Conservation (phyloP, 1,284 basidiomycete species). For the Waitea zeae region DNA sequence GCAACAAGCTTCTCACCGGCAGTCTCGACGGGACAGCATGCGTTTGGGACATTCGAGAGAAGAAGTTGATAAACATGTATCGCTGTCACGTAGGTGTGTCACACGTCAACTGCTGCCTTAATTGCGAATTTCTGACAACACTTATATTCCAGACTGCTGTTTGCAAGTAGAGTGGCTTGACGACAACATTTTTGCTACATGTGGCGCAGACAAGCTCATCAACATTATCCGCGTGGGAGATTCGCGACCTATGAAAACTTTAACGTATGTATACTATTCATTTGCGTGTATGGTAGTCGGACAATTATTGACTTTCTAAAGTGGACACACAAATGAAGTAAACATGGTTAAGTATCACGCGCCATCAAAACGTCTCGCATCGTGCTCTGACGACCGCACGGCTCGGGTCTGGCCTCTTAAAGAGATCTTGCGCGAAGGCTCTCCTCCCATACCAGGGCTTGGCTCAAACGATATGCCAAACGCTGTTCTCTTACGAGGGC, state of each 20-base stretch:
- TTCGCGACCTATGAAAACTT: conserved; percentile 31
- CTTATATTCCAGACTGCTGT: conserved; percentile 39
- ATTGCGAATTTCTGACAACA: conserved; percentile 5
- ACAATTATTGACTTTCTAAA: conserved; percentile 13
- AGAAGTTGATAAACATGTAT: conserved; percentile 43
- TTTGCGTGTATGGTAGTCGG: neutral
- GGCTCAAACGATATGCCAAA: conserved; percentile 15
- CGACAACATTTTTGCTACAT: conserved; percentile 53
- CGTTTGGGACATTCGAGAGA: conserved; percentile 58
- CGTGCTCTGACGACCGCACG: conserved; percentile 65
- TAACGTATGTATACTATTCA: conserved; percentile 25
- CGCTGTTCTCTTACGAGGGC: conserved; percentile 37
- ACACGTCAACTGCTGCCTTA: conserved; percentile 8
- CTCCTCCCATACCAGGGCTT: neutral
- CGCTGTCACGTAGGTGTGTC: conserved; percentile 42
- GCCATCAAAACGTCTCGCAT: conserved; percentile 46
- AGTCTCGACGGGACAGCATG: conserved; percentile 61
- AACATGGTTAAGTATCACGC: conserved; percentile 62
- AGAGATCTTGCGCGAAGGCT: conserved; percentile 16
- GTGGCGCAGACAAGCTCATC: conserved; percentile 53
- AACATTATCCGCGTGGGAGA: conserved; percentile 38
- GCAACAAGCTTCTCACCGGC: conserved; percentile 51
- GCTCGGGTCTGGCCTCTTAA: conserved; percentile 60
- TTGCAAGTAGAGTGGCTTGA: conserved; percentile 71
- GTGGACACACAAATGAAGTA: conserved; percentile 63